Evolutionary conservation across 768 basidiomycete genomes (phyloP), one percentile per base, ranked within the genome.

Genomic region (Dacryopinax primogenitus): DNA sequence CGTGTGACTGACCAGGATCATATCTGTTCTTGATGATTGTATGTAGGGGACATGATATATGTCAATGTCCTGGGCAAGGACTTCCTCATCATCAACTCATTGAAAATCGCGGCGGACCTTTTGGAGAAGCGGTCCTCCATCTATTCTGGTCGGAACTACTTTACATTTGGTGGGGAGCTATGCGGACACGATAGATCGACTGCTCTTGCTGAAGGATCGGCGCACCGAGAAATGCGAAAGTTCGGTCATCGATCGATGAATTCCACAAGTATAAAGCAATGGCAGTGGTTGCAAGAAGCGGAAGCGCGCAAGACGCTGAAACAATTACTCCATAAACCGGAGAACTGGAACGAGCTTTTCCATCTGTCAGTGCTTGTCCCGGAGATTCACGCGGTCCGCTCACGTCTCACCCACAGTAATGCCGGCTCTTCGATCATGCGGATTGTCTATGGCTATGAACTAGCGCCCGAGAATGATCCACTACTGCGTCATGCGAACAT

Each of bases 361-460:
- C 12, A 23, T 9, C 9, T 7, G 45, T 47, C 13, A 9, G 45
- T 26, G 9, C n/a, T 7, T 47, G n/a, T 21, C 45, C 23, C 12
- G n/a, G 37, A 11, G 37, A 21, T 47, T 23, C 13, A 26, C 13
- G n/a, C 11, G 7, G 45, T 15, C 23, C 13, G 12, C 23, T 13
- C 9, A 9, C 23, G 45, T 11, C 6, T 47, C 13, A 9, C 13
- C 9, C 36, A 47, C 45, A 47, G 45, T 9, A 47, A 47, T 23
- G 45, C 45, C 12, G 45, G 13, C 13, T 13, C 45, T 13, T 13
- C 23, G 23, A 47, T 47, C 23, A 71, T 81, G 62, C 75, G 73
- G 37, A 69, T 78, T 11, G 70, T 73, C 0, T 80, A 82, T 44
- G 80, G 80, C 0, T 72, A 79, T 65, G 68, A 75, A 7, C 73